Base-by-base conservation (phyloP, 1,284 basidiomycete species). In the Ganoderma resinaceum region DNA sequence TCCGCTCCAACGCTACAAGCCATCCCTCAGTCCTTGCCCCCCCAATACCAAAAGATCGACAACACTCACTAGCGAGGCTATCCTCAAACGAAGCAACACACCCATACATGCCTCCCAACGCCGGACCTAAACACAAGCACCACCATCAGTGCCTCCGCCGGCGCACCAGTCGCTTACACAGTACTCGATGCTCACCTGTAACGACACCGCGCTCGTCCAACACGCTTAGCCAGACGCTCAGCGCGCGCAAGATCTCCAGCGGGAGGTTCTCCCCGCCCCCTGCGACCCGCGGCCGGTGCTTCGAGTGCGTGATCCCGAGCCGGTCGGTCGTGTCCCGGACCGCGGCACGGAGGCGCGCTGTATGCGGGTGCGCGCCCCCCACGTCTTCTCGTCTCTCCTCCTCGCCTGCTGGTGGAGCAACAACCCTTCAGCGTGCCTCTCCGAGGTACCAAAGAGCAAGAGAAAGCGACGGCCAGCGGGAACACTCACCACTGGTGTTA, bases 141-240 rank as follows among this genome's bases (percentile, higher is more conserved):
- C 20, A n/a, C 9, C 20, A 20, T 26, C 5, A n/a, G 55, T 20
- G 16, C 40, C 43, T 14, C 35, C 8, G 16, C 9, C 29, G 3
- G 37, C n/a, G 23, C 8, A 35, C 23, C 29, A 7, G 14, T 23
- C n/a, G 11, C n/a, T 9, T 14, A 12, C 2, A 66, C 23, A 23
- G 26, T 29, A 23, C 1, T 1, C 6, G 9, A 7, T 1, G 2
- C 52, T 33, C 7, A 75, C 86, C 86, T 38, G 86, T 84, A 31
- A 87, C 85, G 23, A 83, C 85, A 6, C 82, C 83, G 61, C 89
- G 80, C 70, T 85, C 85, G 69, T 91, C 89, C 53, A 90, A 77
- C 20, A 85, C 82, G 66, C 83, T 85, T 63, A 85, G 76, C 89
- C 89, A 91, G 65, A 88, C 84, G 72, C 87, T 88, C 62, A 91